Evolutionary conservation across 192 early-diverging fungal genomes (phyloP), one percentile per base, ranked within the genome.

Genomic region (Coemansia sp.): DNA sequence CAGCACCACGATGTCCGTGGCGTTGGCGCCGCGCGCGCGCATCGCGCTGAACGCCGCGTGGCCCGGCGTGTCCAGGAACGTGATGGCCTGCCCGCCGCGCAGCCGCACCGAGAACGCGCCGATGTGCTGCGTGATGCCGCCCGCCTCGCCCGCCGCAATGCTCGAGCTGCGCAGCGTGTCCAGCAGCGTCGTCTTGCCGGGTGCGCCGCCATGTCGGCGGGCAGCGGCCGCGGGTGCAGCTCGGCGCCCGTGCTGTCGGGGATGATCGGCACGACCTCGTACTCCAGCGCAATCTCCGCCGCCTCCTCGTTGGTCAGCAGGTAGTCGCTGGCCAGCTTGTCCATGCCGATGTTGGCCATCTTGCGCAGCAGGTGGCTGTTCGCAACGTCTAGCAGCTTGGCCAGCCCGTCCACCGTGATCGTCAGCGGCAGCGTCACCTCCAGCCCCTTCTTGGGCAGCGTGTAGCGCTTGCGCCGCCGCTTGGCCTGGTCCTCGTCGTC

Each of bases 51-150:
- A 99, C 24, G 95, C 97, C 0, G 95, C 94, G 62, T 99, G 97
- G 11, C 97, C 97, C 10, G 97, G 97, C 8, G 97, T 99, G 65
- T 99, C 97, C 67, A 99, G 73, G 67, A 99, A 96, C 0, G 97
- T 99, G 63, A 97, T 96, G 60, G 66, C 64, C 42, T 71, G 49
- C 1, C 71, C 70, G 41, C 65, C 54, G 42, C 64, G 64, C 29
- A 84, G 61, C 61, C 62, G 25, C 4, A 84, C 92, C 9, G 91
- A 93, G 75, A 98, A 98, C 24, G 95, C 95, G 61, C 97, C 97
- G 81, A 99, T 99, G 70, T 99, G 97, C 81, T 99, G 97, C 0
- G 97, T 99, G 54, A 98, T 98, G 11, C 97, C 97, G 39, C 97
- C 97, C 3, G 92, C 92, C 79, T 98, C 97, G 9, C 89, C 87